phyloP scores from a whole-genome alignment of 2,329 filamentous ascomycete genomes.

The Grosmannia clavigera region DNA sequence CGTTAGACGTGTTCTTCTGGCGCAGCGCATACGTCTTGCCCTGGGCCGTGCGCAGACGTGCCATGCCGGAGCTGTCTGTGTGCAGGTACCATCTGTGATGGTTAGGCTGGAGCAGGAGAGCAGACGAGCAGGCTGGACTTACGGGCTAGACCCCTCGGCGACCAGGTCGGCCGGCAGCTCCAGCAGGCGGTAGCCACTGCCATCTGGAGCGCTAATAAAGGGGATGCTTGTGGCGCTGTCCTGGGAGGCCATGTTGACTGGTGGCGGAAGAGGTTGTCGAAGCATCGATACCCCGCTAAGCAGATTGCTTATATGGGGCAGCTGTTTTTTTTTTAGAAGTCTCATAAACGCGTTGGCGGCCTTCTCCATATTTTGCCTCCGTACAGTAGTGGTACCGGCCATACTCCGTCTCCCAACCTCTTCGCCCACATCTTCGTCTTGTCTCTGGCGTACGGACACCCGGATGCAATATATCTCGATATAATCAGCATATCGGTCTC shows the following conservation, averaged over 20 bases:
- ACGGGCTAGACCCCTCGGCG: constrained; percentile 38
- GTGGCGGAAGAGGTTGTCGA: not conserved
- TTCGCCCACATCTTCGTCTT: too few relatives aligned
- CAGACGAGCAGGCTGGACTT: constrained; percentile 16
- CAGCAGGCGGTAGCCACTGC: constrained; percentile 44
- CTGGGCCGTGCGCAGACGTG: constrained; percentile 36
- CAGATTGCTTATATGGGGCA: not conserved
- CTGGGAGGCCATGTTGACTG: constrained; percentile 30
- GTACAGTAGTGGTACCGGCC: too few relatives aligned
- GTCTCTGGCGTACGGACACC: too few relatives aligned
- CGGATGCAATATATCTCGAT: too few relatives aligned
- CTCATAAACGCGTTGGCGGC: not conserved
- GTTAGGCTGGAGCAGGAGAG: not conserved
- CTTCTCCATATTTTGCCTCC: too few relatives aligned
- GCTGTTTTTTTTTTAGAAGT: not conserved
- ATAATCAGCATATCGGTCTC: too few relatives aligned
- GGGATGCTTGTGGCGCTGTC: constrained; percentile 31
- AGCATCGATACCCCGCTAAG: not conserved
- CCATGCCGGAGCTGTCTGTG: constrained; percentile 37
- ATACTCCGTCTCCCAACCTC: too few relatives aligned
- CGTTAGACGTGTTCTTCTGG: constrained; percentile 57
- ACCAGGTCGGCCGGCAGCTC: constrained; percentile 50
- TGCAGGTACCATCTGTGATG: constrained; percentile 17
- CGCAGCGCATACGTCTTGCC: constrained; percentile 44
- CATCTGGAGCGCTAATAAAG: constrained; percentile 35